phyloP scores from a whole-genome alignment of 352 stramenopile species.

The Phytophthora pini region DNA sequence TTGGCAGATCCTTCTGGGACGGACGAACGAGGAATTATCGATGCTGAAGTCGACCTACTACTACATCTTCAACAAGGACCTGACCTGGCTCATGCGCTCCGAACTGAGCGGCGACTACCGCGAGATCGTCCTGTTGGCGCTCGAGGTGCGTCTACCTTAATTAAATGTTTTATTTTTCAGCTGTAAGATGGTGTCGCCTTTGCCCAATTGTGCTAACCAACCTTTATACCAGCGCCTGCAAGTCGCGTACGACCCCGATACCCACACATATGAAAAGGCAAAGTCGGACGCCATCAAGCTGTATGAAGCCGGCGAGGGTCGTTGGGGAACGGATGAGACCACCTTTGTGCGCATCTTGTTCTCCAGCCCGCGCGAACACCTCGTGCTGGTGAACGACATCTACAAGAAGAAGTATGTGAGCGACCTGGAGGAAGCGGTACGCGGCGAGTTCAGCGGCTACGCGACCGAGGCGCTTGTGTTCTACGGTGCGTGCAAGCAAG shows the following conservation, averaged over 20 bases:
- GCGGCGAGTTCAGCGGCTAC: conserved; percentile 74
- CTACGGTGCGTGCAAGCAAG: conserved; percentile 47
- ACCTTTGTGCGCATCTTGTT: conserved; percentile 70
- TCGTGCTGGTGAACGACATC: conserved; percentile 64
- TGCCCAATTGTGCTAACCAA: conserved; percentile 2
- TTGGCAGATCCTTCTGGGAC: conserved; percentile 66
- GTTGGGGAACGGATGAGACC: conserved; percentile 78
- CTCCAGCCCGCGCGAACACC: conserved; percentile 62
- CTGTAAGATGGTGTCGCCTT: not conserved
- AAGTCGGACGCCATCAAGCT: conserved; percentile 65
- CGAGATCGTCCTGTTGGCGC: conserved; percentile 64
- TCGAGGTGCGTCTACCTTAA: conserved; percentile 46
- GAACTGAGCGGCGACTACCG: conserved; percentile 76
- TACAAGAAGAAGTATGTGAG: conserved; percentile 79
- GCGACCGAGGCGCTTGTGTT: conserved; percentile 65
- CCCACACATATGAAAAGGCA: conserved; percentile 65
- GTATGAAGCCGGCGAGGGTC: conserved; percentile 75
- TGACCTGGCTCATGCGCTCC: conserved; percentile 66
- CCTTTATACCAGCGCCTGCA: conserved; percentile 33
- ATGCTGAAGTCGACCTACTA: conserved; percentile 82
- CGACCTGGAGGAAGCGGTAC: conserved; percentile 57
- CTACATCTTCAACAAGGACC: conserved; percentile 78
- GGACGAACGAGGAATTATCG: conserved; percentile 73
- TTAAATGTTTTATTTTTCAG: not conserved
- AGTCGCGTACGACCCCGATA: conserved; percentile 52